Percentiles rank a stretch among this genome's conserved stretches.
phyloP scores from a whole-genome alignment of 495 filamentous ascomycete genomes.

The Oidiodendron maius region DNA sequence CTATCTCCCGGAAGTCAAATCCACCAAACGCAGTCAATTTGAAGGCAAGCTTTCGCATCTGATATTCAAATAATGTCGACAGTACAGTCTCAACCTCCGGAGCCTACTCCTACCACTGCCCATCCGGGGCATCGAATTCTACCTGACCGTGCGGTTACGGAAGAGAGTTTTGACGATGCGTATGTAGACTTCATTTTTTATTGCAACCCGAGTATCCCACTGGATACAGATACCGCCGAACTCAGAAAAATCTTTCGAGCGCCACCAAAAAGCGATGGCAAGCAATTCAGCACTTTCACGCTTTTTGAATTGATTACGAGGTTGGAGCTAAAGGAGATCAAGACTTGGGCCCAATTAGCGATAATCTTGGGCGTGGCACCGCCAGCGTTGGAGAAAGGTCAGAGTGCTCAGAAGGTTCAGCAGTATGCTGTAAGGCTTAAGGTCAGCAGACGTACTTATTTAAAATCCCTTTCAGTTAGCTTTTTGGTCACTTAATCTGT shows the following conservation, averaged over 20 bases:
- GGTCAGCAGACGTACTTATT: slow-evolving; percentile 56
- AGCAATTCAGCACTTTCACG: slow-evolving; percentile 79
- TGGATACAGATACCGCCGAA: slow-evolving; percentile 64
- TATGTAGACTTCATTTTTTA: slow-evolving; percentile 88
- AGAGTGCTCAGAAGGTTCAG: slow-evolving; percentile 95
- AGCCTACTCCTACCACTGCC: background rate
- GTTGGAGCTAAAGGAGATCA: slow-evolving; percentile 82
- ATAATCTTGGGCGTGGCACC: slow-evolving; percentile 86
- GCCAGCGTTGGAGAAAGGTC: slow-evolving; percentile 75
- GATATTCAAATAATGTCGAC: no score
- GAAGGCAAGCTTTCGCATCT: no score
- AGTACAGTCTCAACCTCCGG: no score
- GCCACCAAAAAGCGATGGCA: slow-evolving; percentile 88
- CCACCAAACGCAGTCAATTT: no score
- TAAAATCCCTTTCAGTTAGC: background rate
- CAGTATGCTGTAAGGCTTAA: slow-evolving; percentile 95
- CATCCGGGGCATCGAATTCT: slow-evolving; percentile 28
- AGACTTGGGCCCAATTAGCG: slow-evolving; percentile 92
- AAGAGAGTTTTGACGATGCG: slow-evolving; percentile 75
- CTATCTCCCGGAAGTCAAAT: no score
- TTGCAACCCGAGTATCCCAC: slow-evolving; percentile 75
- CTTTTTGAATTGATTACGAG: slow-evolving; percentile 78
- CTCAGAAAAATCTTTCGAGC: slow-evolving; percentile 75
- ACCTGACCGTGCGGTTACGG: slow-evolving; percentile 65
- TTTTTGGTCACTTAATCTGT: slow-evolving; percentile 3